Conservation (phyloP, 1,284 basidiomycete genomes). For the Pseudozyma hubeiensis region DNA sequence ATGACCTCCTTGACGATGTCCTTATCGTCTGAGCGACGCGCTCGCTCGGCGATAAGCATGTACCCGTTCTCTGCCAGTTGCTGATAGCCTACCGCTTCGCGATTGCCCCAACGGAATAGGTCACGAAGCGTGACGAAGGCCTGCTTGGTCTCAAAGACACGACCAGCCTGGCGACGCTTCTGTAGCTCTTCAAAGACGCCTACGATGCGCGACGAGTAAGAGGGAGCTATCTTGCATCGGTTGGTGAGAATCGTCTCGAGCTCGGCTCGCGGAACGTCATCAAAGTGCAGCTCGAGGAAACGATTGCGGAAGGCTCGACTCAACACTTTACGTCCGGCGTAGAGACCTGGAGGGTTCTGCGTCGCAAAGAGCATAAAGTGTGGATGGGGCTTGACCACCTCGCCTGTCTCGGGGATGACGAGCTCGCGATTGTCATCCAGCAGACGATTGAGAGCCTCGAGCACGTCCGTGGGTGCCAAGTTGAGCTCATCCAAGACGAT, state of each 20-base stretch:
- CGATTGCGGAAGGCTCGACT: slow-evolving; percentile 97
- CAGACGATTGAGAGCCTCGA: slow-evolving; percentile 95
- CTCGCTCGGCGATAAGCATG: slow-evolving; percentile 95
- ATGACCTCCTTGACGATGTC: slow-evolving; percentile 89
- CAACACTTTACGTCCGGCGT: slow-evolving; percentile 93
- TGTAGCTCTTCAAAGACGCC: slow-evolving; percentile 92
- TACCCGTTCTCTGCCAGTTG: slow-evolving; percentile 96
- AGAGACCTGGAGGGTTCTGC: slow-evolving; percentile 97
- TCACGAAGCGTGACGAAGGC: slow-evolving; percentile 97
- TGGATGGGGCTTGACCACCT: slow-evolving; percentile 91
- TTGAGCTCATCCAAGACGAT: slow-evolving; percentile 98
- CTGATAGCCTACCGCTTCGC: slow-evolving; percentile 85
- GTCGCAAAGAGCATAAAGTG: slow-evolving; percentile 99
- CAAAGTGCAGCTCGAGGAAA: slow-evolving; percentile 98
- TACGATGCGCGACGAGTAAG: slow-evolving; percentile 90
- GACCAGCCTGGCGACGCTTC: slow-evolving; percentile 85
- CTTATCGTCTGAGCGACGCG: slow-evolving; percentile 86
- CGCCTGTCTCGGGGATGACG: slow-evolving; percentile 94
- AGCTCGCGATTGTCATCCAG: slow-evolving; percentile 98
- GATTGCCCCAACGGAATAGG: slow-evolving; percentile 94
- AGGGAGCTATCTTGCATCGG: slow-evolving; percentile 64
- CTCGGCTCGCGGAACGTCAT: slow-evolving; percentile 93
- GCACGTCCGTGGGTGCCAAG: slow-evolving; percentile 94
- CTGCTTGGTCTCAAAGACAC: slow-evolving; percentile 97
- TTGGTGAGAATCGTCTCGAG: slow-evolving; percentile 80